These are phyloP conservation scores for Pichia sp. DNA, from an alignment of 1,139 yeast species.

Conservation along the genomic window DNA sequence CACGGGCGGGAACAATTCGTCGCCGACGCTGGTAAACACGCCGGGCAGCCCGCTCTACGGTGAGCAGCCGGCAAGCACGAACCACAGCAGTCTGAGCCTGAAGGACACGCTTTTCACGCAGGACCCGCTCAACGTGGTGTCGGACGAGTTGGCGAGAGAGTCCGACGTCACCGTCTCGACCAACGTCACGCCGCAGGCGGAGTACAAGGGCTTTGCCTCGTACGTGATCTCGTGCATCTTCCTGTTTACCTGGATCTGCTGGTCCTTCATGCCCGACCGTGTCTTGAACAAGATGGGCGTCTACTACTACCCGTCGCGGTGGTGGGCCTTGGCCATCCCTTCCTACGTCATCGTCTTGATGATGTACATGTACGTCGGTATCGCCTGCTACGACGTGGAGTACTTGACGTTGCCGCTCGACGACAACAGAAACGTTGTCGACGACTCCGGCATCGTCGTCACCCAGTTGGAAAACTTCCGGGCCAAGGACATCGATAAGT, in stretches of 20 bases:
- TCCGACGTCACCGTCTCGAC: constrained; percentile 74
- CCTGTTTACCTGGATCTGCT: constrained; percentile 51
- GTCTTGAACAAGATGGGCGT: constrained; percentile 50
- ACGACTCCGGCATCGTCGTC: constrained; percentile 57
- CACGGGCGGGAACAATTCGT: constrained; percentile 23
- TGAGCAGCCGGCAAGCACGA: not conserved
- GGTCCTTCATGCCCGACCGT: constrained; percentile 66
- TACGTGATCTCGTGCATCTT: constrained; percentile 56
- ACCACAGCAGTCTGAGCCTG: not conserved
- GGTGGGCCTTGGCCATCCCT: constrained; percentile 84
- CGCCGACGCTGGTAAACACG: constrained; percentile 18
- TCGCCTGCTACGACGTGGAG: constrained; percentile 72
- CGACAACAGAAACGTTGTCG: constrained; percentile 63
- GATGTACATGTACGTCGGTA: constrained; percentile 65
- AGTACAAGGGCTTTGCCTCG: constrained; percentile 78
- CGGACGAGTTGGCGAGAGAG: constrained; percentile 64
- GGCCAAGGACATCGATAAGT: constrained; percentile 28
- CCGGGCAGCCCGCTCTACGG: not conserved
- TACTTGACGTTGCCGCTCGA: constrained; percentile 56
- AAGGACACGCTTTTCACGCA: not conserved
- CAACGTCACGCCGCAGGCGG: constrained; percentile 62
- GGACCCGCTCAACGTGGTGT: constrained; percentile 13
- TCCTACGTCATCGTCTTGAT: constrained; percentile 63
- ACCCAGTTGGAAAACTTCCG: constrained; percentile 27
- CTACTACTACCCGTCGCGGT: constrained; percentile 78